Evolutionary conservation across 257 asterid species (phyloP).

Genomic region (Ilex asprella): DNA sequence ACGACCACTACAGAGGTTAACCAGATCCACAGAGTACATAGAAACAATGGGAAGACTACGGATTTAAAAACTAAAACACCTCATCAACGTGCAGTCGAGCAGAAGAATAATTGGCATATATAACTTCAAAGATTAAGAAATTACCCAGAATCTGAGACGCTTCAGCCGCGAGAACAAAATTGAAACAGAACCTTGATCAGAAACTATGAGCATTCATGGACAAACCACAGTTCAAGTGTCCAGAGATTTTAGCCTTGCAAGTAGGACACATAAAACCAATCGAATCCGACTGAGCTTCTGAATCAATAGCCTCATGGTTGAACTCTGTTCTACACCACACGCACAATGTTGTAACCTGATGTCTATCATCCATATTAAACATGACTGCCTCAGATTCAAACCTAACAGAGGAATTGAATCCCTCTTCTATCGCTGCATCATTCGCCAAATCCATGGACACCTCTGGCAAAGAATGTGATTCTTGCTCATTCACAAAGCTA

Average conservation of each 20-base stretch:
- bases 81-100: too few species aligned
- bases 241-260: constrained; percentile 88
- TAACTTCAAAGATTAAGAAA: too few species aligned
- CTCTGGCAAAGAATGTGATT: constrained; percentile 45
- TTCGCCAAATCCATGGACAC: constrained; percentile 47
- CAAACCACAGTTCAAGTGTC: constrained; percentile 62
- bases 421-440: constrained; percentile 42
- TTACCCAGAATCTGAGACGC: too few species aligned
- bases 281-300: constrained; percentile 80
- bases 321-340: constrained; percentile 97
- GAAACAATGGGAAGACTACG: too few species aligned
- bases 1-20: too few species aligned
- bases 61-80: too few species aligned
- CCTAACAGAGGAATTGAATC: constrained; percentile 47
- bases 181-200: constrained; percentile 18
- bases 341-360: constrained; percentile 69
- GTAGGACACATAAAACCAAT: constrained; percentile 97
- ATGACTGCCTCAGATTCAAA: constrained; percentile 52
- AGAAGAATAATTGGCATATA: too few species aligned
- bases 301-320: constrained; percentile 64
- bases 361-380: constrained; percentile 31
- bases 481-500: constrained; percentile 44
- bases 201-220: constrained; percentile 46
- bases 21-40: too few species aligned
- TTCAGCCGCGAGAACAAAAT: too few species aligned